Percentiles rank a stretch among this genome's conserved stretches.
Evolutionary conservation across 176 grass and related monocot species (phyloP).

Genomic region (Elymus sibiricus): DNA sequence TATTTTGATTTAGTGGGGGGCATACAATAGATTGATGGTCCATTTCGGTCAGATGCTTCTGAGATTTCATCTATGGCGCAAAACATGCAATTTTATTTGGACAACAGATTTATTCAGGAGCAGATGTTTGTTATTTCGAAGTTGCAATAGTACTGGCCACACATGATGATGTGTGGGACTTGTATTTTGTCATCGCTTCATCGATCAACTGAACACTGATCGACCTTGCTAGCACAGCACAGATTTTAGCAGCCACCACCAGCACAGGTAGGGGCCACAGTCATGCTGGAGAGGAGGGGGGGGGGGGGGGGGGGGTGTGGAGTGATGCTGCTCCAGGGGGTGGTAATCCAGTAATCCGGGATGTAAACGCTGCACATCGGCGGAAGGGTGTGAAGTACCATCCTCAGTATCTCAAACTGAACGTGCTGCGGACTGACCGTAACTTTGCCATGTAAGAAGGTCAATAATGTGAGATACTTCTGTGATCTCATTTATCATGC

Average conservation of each 20-base stretch:
- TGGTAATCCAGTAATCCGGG: not conserved
- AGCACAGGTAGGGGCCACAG: not conserved
- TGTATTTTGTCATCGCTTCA: not conserved
- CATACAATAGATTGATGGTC: not conserved
- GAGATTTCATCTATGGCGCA: not conserved
- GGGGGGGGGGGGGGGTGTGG: too few species aligned
- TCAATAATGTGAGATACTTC: not conserved
- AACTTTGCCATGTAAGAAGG: not conserved
- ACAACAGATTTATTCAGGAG: not conserved
- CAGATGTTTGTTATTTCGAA: not conserved
- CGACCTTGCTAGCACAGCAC: not conserved
- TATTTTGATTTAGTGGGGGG: not conserved
- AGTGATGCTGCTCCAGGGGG: not conserved
- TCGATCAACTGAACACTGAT: not conserved
- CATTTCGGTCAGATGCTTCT: not conserved
- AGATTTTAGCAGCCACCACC: not conserved
- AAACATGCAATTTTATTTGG: not conserved
- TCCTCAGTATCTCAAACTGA: not conserved
- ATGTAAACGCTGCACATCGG: not conserved
- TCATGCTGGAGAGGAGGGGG: not conserved
- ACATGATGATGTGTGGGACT: not conserved
- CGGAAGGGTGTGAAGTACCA: not conserved
- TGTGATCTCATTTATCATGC: not conserved
- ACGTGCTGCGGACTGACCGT: not conserved
- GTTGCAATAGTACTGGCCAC: not conserved